A percentile compares a stretch with the other conserved stretches of the same genome.
Evolutionary conservation across 495 filamentous ascomycete species (phyloP).

Genomic region (Penicillium daleae): DNA sequence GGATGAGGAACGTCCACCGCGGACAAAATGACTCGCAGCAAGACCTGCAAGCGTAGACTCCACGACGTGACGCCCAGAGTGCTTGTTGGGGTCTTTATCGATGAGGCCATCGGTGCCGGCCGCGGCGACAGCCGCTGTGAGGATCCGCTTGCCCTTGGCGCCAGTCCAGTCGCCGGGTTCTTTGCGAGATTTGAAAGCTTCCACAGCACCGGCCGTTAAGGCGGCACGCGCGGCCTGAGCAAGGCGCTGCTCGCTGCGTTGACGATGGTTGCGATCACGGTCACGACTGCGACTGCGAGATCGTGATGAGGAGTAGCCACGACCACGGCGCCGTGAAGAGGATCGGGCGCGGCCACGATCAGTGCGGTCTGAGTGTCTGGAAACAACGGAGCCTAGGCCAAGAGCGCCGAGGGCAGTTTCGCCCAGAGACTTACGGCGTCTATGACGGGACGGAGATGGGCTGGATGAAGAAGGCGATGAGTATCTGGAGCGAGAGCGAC

Average conservation of each 20-base stretch:
- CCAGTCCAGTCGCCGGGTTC: slow-evolving; percentile 83
- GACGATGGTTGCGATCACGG: slow-evolving; percentile 36
- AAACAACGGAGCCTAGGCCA: slow-evolving; percentile 61
- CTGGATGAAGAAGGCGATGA: slow-evolving; percentile 45
- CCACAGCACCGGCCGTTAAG: slow-evolving; percentile 79
- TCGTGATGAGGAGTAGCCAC: slow-evolving; percentile 57
- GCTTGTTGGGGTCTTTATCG: slow-evolving; percentile 72
- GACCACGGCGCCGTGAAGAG: slow-evolving; percentile 55
- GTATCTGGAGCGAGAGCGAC: slow-evolving; percentile 42
- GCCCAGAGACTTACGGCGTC: slow-evolving; percentile 71
- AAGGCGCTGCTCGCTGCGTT: slow-evolving; percentile 66
- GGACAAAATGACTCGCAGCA: slow-evolving; percentile 76
- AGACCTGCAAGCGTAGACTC: slow-evolving; percentile 87
- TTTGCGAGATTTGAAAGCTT: slow-evolving; percentile 86
- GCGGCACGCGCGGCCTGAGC: slow-evolving; percentile 87
- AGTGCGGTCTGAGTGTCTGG: slow-evolving; percentile 21
- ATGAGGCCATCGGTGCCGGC: slow-evolving; percentile 80
- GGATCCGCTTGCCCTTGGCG: slow-evolving; percentile 81
- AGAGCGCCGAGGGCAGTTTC: slow-evolving; percentile 68
- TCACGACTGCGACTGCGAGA: slow-evolving; percentile 36
- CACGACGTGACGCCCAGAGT: slow-evolving; percentile 65
- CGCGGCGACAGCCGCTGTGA: slow-evolving; percentile 83
- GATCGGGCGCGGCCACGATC: slow-evolving; percentile 29
- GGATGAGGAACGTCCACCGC: slow-evolving; percentile 63
- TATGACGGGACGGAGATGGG: slow-evolving; percentile 45